These are phyloP conservation scores for Silene latifolia DNA, from an alignment of 148 eudicot genomes.

Conservation along the genomic window DNA sequence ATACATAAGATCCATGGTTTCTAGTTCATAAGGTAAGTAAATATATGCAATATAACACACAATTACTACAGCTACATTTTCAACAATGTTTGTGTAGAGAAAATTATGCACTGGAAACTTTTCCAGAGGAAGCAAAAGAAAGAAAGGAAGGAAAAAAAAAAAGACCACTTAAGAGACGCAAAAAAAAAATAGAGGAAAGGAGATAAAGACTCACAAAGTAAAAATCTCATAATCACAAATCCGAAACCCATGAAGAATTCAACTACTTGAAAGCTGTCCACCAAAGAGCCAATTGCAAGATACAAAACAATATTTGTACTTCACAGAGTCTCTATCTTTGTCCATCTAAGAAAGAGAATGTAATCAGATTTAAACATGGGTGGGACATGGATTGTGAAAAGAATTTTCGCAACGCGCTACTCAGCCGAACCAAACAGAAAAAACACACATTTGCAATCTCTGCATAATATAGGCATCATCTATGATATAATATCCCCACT, in stretches of 20 bases:
- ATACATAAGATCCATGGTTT: too few relatives aligned
- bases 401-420: neutral
- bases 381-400: neutral
- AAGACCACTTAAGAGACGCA: neutral
- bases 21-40: too few relatives aligned
- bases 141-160: too few relatives aligned
- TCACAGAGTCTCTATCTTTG: neutral
- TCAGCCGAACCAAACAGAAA: neutral
- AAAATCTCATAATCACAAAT: neutral
- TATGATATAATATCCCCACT: neutral
- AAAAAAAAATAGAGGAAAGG: neutral
- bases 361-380: neutral
- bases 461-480: neutral
- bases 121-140: neutral
- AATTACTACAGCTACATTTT: neutral
- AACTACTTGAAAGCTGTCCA: constrained; percentile 8
- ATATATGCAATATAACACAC: neutral
- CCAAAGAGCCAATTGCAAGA: neutral
- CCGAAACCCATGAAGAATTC: constrained; percentile 1
- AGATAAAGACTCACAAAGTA: constrained; percentile 8
- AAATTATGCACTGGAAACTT: neutral
- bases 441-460: neutral
- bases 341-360: neutral
- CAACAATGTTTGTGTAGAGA: constrained; percentile 7
- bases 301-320: constrained; percentile 1